Evolutionary conservation across 495 filamentous ascomycete species (phyloP).

Genomic region (Penicillium flavigenum): DNA sequence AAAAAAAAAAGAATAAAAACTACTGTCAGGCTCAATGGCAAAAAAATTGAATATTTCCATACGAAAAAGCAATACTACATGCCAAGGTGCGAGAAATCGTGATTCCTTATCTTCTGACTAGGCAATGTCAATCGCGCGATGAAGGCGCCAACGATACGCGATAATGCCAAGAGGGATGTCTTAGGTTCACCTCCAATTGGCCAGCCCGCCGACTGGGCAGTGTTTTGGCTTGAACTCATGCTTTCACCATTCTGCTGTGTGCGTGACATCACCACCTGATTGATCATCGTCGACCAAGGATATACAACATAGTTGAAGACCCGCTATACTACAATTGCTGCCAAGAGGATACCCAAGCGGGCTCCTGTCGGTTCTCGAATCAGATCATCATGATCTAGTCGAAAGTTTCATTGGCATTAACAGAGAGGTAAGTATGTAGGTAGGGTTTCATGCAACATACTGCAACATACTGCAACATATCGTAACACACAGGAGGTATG

Average conservation of each 20-base stretch:
- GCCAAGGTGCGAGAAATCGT: conserved; percentile 5
- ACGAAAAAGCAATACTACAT: conserved; percentile 3
- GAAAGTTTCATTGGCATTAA: not conserved
- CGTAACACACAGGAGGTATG: not conserved
- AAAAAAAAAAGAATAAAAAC: not conserved
- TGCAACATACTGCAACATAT: not conserved
- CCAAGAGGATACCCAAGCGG: not conserved
- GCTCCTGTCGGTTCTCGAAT: not conserved
- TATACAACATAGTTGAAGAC: not conserved
- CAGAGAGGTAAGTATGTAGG: not conserved
- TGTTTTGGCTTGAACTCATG: not conserved
- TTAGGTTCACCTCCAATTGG: not conserved
- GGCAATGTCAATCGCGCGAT: not conserved
- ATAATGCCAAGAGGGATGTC: not conserved
- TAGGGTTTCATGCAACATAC: not conserved
- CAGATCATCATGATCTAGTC: not conserved
- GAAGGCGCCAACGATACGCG: not conserved
- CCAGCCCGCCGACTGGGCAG: not conserved
- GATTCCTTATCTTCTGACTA: not conserved
- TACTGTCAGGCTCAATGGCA: not conserved
- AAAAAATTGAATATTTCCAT: not conserved
- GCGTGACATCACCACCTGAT: conserved; percentile 10
- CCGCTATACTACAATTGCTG: not conserved
- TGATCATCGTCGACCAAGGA: not conserved
- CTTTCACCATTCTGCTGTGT: not conserved